A percentile compares a stretch with the other conserved stretches of the same genome.
phyloP scores from a whole-genome alignment of 2,329 filamentous ascomycete species.

The Xylariaceae sp. region DNA sequence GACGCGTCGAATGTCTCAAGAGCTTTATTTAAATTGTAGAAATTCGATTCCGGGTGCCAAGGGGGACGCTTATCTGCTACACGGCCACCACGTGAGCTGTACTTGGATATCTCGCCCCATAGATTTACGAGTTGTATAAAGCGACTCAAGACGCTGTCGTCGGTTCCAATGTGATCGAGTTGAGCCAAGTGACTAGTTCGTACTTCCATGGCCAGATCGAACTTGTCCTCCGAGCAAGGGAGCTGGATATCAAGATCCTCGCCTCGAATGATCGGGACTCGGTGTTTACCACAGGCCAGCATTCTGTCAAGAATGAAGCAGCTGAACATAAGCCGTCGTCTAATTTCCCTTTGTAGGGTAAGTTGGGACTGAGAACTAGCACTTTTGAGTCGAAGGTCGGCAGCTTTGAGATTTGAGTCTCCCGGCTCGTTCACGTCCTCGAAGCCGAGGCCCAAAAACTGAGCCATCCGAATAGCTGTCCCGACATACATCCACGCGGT shows the following conservation, averaged over 20 bases:
- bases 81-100: slow-evolving; percentile 49
- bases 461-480: slow-evolving; percentile 58
- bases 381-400: slow-evolving; percentile 21
- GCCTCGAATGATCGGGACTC: slow-evolving; percentile 53
- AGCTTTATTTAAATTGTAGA: slow-evolving; percentile 47
- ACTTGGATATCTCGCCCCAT: slow-evolving; percentile 54
- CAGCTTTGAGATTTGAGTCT: slow-evolving; percentile 23
- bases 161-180: slow-evolving; percentile 27
- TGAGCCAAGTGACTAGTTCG: slow-evolving; percentile 44
- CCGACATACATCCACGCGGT: slow-evolving; percentile 64
- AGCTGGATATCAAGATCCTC: slow-evolving; percentile 60
- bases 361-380: slow-evolving; percentile 27
- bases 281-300: slow-evolving; percentile 58
- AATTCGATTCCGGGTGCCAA: slow-evolving; percentile 53
- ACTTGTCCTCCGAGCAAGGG: slow-evolving; percentile 61
- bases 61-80: slow-evolving; percentile 49
- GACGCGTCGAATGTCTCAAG: slow-evolving; percentile 48
- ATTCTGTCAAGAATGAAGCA: slow-evolving; percentile 69
- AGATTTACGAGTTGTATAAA: slow-evolving; percentile 56
- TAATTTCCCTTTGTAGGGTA: slow-evolving; percentile 57
- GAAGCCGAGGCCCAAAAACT: slow-evolving; percentile 56
- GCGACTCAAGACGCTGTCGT: slow-evolving; percentile 46
- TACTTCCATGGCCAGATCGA: slow-evolving; percentile 56
- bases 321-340: slow-evolving; percentile 67
- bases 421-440: slow-evolving; percentile 38